These are phyloP conservation scores for Hypocreales sp. DNA, from an alignment of 2,329 filamentous ascomycete genomes.

Conservation along the genomic window DNA sequence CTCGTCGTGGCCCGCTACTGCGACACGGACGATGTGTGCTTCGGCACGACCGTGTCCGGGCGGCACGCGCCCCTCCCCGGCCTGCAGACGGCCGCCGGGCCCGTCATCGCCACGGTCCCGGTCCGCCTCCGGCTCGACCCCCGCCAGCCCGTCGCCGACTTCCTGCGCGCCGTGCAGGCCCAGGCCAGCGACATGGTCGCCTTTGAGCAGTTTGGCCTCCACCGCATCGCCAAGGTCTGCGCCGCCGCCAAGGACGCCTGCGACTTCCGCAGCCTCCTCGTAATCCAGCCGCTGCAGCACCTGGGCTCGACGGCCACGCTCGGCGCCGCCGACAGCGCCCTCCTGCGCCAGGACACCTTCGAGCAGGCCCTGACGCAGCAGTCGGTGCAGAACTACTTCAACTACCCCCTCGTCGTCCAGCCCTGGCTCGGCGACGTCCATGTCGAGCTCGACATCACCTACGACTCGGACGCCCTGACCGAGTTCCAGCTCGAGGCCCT, in stretches of 20 bases:
- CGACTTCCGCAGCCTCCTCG: slow-evolving; percentile 4
- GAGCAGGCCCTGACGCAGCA: background rate
- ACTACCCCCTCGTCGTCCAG: slow-evolving; percentile 4
- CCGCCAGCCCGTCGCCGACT: slow-evolving; percentile 3
- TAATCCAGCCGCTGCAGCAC: slow-evolving; percentile 5
- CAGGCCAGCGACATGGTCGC: slow-evolving; percentile 5
- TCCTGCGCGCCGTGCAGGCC: slow-evolving; percentile 6
- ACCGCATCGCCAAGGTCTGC: slow-evolving; percentile 3
- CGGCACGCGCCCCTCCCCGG: slow-evolving; percentile 10
- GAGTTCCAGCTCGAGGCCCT: slow-evolving; percentile 2
- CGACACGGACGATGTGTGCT: slow-evolving; percentile 8
- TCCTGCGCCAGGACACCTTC: background rate
- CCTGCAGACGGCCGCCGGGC: slow-evolving; percentile 12
- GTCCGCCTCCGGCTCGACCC: slow-evolving; percentile 3
- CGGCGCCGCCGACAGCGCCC: too few species aligned
- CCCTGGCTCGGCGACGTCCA: background rate
- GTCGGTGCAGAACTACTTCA: slow-evolving; percentile 5
- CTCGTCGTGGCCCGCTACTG: slow-evolving; percentile 8
- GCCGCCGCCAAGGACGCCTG: slow-evolving; percentile 5
- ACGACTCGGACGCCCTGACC: slow-evolving; percentile 1
- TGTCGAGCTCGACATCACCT: slow-evolving; percentile 1
- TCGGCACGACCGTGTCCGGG: slow-evolving; percentile 13
- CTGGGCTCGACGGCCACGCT: background rate
- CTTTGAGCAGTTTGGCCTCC: slow-evolving; percentile 4
- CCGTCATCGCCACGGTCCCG: slow-evolving; percentile 13